Base-by-base conservation (phyloP, 2,329 filamentous ascomycete genomes). In the Pleurostoma richardsiae region DNA sequence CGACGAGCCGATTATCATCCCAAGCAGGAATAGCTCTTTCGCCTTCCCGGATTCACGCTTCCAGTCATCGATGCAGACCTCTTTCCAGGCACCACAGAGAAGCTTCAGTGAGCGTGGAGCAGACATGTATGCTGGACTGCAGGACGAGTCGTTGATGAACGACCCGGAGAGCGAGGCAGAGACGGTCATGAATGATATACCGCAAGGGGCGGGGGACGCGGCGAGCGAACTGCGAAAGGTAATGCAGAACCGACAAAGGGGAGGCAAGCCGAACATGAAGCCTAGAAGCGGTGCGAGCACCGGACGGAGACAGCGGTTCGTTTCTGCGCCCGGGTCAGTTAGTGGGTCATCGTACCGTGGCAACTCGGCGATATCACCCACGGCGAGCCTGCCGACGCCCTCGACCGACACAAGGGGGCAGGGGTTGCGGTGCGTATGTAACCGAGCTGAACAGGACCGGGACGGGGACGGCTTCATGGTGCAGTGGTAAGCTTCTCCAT, bases 1-100 rank as follows among this genome's bases (percentile, higher is more conserved):
- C 51, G 81, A 85, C 45, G 82, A 85, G 47, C 79, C 79, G 10
- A 84, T 85, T 50, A 73, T 84, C 43, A 80, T 85, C 38, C 80
- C 81, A 30, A 83, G 80, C 58, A 72, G 80, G 40, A 79, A 73
- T 50, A 69, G 70, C 4, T 83, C 80, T 1, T 84, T 83, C 59
- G 75, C 72, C 2, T 62, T 81, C 6, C 78, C 77, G 0, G 76
- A 80, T 45, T 75, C 78, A 1, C 63, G n/a, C 33, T 36, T 69
- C 30, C 74, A 72, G 50, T 73, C 76, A 4, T 56, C 63, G 4
- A 68, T 72, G 3, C 54, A 63, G 6, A 69, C 73, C 40, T 71
- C 75, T 27, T 73, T 76, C 30, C 71, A 74, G 52, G 65, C 64
- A 4, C 69, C 71, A 2, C 69, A 71, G 44, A 67, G 70, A 29